phyloP scores from a whole-genome alignment of 441 rosid genomes.

The Croton setiger region DNA sequence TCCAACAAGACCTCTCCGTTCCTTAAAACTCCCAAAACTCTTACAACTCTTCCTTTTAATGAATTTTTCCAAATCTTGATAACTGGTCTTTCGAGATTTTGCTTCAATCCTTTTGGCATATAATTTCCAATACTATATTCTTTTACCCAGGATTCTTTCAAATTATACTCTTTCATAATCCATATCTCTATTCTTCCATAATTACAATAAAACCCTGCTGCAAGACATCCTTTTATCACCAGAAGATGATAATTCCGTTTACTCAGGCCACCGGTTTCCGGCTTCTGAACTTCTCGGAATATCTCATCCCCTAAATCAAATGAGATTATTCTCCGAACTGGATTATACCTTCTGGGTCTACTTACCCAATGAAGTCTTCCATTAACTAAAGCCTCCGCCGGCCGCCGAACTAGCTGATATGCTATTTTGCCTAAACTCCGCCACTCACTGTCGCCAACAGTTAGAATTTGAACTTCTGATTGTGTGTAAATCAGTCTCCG shows the following conservation, averaged over 20 bases:
- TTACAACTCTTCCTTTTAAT: slow-evolving; percentile 42
- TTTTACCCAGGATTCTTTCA: slow-evolving; percentile 68
- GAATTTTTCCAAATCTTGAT: slow-evolving; percentile 44
- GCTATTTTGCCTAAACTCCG: slow-evolving; percentile 60
- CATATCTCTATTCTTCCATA: slow-evolving; percentile 75
- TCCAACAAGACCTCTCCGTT: slow-evolving; percentile 70
- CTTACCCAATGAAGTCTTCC: slow-evolving; percentile 89
- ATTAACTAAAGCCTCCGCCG: slow-evolving; percentile 57
- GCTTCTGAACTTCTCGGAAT: slow-evolving; percentile 66
- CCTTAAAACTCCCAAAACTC: slow-evolving; percentile 50
- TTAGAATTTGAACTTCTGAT: slow-evolving; percentile 73
- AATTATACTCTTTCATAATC: slow-evolving; percentile 72
- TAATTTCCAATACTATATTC: slow-evolving; percentile 60
- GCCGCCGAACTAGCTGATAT: slow-evolving; percentile 43
- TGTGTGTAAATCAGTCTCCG: slow-evolving; percentile 48
- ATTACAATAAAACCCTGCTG: slow-evolving; percentile 57
- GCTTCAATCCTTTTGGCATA: slow-evolving; percentile 67
- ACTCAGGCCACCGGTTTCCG: slow-evolving; percentile 57
- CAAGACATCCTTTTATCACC: slow-evolving; percentile 53
- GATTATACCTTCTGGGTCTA: slow-evolving; percentile 48
- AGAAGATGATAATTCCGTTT: slow-evolving; percentile 54
- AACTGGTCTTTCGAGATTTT: slow-evolving; percentile 33
- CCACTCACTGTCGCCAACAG: slow-evolving; percentile 57
- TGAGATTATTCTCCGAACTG: slow-evolving; percentile 57
- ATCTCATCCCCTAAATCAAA: slow-evolving; percentile 69